Evolutionary conservation across 2,329 filamentous ascomycete genomes (phyloP).

Genomic region (Ceratocystis colombiana): DNA sequence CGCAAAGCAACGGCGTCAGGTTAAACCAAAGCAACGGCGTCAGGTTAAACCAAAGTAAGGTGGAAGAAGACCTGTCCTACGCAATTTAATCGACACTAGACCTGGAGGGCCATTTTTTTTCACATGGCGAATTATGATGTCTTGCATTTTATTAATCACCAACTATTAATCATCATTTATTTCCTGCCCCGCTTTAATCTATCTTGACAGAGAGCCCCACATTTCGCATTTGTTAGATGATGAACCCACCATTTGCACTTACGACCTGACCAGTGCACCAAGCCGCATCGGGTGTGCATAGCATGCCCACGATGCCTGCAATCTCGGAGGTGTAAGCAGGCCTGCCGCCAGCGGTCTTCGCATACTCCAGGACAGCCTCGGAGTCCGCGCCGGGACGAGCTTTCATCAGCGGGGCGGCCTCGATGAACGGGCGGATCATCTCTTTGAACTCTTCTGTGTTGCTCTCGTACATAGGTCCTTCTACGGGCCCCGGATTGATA

Average conservation of each 20-base stretch:
- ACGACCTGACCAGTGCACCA: slow-evolving; percentile 75
- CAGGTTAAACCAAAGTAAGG: neutral
- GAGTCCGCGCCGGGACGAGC: slow-evolving; percentile 36
- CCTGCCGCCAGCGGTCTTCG: slow-evolving; percentile 26
- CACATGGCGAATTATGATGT: neutral
- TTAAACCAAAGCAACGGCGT: neutral
- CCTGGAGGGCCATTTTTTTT: neutral
- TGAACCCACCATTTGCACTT: slow-evolving; percentile 69
- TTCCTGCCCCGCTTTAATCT: slow-evolving; percentile 1
- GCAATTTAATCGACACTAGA: neutral
- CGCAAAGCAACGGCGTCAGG: neutral
- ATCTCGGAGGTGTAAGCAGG: slow-evolving; percentile 28
- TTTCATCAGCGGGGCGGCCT: slow-evolving; percentile 51
- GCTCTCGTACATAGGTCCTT: slow-evolving; percentile 43
- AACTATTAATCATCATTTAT: too few species aligned
- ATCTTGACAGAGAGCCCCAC: slow-evolving; percentile 27
- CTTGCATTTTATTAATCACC: slow-evolving; percentile 4
- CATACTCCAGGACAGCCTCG: slow-evolving; percentile 25
- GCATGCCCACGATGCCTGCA: slow-evolving; percentile 27
- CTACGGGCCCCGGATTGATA: slow-evolving; percentile 48
- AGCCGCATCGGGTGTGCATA: slow-evolving; percentile 51
- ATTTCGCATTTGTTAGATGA: slow-evolving; percentile 27
- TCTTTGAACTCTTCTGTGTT: slow-evolving; percentile 38
- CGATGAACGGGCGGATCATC: slow-evolving; percentile 37
- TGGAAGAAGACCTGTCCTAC: too few species aligned